phyloP scores from a whole-genome alignment of 208 protist species.

The Trypanosoma theileri region DNA sequence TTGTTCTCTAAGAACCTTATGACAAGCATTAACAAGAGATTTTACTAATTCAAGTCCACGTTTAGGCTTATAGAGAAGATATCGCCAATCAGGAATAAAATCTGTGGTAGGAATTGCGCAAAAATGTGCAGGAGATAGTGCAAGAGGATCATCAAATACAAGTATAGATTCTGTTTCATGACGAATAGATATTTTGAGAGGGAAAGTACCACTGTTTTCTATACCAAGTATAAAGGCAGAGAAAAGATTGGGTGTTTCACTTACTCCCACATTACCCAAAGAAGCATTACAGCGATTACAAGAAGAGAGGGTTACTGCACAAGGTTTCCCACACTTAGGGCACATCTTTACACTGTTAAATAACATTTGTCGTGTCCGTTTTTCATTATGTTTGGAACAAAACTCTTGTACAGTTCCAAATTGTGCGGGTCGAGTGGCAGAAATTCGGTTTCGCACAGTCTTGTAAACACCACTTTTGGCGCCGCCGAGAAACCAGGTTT shows the following conservation, averaged over 20 bases:
- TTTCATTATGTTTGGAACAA: neutral
- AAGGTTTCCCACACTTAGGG: slow-evolving; percentile 2
- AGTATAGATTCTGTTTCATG: slow-evolving; percentile 14
- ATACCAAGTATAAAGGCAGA: slow-evolving; percentile 18
- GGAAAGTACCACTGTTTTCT: slow-evolving; percentile 14
- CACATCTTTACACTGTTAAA: slow-evolving; percentile 15
- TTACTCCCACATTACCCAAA: neutral
- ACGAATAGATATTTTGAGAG: slow-evolving; percentile 21
- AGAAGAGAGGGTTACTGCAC: slow-evolving; percentile 5
- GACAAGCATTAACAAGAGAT: slow-evolving; percentile 12
- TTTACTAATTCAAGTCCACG: slow-evolving; percentile 10
- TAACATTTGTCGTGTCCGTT: neutral
- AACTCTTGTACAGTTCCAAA: slow-evolving; percentile 7
- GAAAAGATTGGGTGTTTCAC: slow-evolving; percentile 17
- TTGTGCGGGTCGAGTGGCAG: neutral
- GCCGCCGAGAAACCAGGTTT: slow-evolving; percentile 11
- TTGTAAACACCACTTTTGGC: slow-evolving; percentile 7
- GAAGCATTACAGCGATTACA: slow-evolving; percentile 15
- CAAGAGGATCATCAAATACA: slow-evolving; percentile 23
- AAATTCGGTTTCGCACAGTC: neutral
- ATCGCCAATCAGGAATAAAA: slow-evolving; percentile 23
- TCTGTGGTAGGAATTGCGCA: slow-evolving; percentile 16
- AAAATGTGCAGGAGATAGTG: slow-evolving; percentile 19
- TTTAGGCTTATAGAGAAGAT: slow-evolving; percentile 3
- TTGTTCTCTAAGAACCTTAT: slow-evolving; percentile 17